phyloP scores from a whole-genome alignment of 2,329 filamentous ascomycete genomes.

The Graphilbum fragrans region DNA sequence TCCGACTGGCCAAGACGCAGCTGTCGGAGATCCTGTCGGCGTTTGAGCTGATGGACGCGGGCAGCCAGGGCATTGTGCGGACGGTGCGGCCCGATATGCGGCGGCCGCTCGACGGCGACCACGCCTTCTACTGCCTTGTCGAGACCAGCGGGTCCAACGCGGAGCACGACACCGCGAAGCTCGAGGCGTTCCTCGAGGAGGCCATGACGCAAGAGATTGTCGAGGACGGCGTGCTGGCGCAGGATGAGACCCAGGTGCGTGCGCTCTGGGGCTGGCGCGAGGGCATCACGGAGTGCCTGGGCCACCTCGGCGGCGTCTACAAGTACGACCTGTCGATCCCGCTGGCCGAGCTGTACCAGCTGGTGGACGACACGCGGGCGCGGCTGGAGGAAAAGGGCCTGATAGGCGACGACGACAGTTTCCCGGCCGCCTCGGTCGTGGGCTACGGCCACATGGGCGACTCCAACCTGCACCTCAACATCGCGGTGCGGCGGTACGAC shows the following conservation, averaged over 20 bases:
- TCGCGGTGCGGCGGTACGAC: constrained; percentile 72
- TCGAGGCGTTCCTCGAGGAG: constrained; percentile 80
- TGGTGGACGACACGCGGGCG: constrained; percentile 75
- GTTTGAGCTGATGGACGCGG: constrained; percentile 91
- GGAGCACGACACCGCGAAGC: constrained; percentile 87
- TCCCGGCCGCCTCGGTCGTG: constrained; percentile 78
- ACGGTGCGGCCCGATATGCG: constrained; percentile 60
- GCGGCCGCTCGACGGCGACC: constrained; percentile 66
- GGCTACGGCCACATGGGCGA: constrained; percentile 99
- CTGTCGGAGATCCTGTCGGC: constrained; percentile 92
- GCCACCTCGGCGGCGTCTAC: constrained; percentile 89
- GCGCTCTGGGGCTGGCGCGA: constrained; percentile 88
- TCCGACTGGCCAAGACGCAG: constrained; percentile 77
- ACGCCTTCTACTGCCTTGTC: constrained; percentile 93
- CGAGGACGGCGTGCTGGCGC: constrained; percentile 77
- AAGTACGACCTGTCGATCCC: constrained; percentile 98
- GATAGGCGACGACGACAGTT: constrained; percentile 60
- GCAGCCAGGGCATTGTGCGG: constrained; percentile 67
- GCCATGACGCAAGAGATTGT: constrained; percentile 81
- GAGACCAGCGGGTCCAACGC: constrained; percentile 92
- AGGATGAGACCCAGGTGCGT: constrained; percentile 82
- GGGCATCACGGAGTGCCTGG: constrained; percentile 78
- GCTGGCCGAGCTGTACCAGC: constrained; percentile 69
- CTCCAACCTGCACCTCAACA: constrained; percentile 87
- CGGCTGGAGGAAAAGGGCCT: constrained; percentile 64